These are phyloP conservation scores for Fusarium camptoceras DNA, from an alignment of 2,329 filamentous ascomycete genomes.

Conservation along the genomic window DNA sequence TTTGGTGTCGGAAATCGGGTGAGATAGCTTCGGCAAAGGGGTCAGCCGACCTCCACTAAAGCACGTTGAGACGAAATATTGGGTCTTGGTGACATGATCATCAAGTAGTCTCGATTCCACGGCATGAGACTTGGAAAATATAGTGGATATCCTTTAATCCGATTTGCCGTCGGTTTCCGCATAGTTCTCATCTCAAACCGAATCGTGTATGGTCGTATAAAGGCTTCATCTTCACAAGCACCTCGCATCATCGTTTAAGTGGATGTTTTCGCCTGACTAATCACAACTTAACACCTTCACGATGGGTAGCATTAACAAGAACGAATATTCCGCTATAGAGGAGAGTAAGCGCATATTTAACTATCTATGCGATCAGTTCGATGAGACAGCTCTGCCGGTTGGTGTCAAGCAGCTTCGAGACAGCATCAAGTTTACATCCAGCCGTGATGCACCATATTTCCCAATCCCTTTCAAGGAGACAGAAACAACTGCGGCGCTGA, in stretches of 20 bases:
- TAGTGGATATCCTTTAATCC: not conserved
- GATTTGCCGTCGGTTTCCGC: slow-evolving; percentile 13
- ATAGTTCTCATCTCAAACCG: not conserved
- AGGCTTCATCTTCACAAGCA: slow-evolving; percentile 17
- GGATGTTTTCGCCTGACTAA: slow-evolving; percentile 5
- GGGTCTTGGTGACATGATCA: not conserved
- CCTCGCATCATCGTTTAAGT: not conserved
- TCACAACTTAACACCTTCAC: not conserved
- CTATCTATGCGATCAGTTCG: slow-evolving; percentile 41
- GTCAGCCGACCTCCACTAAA: slow-evolving; percentile 4
- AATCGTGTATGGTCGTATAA: slow-evolving; percentile 19
- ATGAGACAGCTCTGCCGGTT: slow-evolving; percentile 47
- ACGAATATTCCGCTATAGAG: slow-evolving; percentile 36
- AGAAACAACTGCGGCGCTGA: slow-evolving; percentile 57
- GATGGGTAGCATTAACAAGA: slow-evolving; percentile 30
- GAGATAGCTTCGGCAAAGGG: slow-evolving; percentile 16
- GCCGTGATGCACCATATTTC: slow-evolving; percentile 56
- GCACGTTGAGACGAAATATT: slow-evolving; percentile 2
- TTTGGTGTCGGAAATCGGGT: slow-evolving; percentile 29
- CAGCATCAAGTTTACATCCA: slow-evolving; percentile 51
- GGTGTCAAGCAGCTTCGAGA: slow-evolving; percentile 41
- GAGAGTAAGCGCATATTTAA: slow-evolving; percentile 41
- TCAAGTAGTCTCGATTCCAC: not conserved
- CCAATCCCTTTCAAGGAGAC: slow-evolving; percentile 62
- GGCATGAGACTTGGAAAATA: not conserved